Conservation (phyloP, 257 asterid genomes). For the Solanum microdontum region DNA sequence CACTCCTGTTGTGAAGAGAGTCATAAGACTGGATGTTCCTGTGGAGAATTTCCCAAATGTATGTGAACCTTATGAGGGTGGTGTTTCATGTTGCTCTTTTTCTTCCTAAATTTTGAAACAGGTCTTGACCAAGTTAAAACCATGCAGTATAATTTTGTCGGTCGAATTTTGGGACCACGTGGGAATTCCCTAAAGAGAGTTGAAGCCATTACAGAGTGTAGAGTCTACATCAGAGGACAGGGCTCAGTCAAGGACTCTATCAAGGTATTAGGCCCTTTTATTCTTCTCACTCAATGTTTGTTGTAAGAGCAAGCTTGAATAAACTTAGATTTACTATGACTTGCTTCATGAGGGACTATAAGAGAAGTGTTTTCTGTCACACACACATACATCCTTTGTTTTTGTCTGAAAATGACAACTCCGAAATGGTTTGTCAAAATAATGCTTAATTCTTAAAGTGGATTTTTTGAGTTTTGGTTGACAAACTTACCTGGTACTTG, state of each 20-base stretch:
- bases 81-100: background rate
- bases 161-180: conserved; percentile 74
- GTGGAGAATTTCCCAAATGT: conserved; percentile 69
- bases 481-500: background rate
- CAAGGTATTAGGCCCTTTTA: conserved; percentile 29
- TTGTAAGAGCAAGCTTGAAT: background rate
- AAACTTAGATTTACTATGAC: background rate
- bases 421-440: background rate
- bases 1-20: conserved; percentile 55
- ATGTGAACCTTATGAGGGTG: conserved; percentile 10
- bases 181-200: conserved; percentile 77
- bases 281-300: background rate
- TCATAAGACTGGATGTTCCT: conserved; percentile 68
- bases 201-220: conserved; percentile 72
- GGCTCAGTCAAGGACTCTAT: conserved; percentile 75
- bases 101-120: background rate
- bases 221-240: conserved; percentile 62
- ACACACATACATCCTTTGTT: background rate
- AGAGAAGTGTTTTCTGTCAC: background rate
- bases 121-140: conserved; percentile 3
- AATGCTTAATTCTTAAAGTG: background rate
- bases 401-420: background rate
- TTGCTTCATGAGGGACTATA: background rate
- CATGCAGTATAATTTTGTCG: conserved; percentile 72
- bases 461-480: background rate